Evolutionary conservation across 352 stramenopile species (phyloP), one percentile per base, ranked within the genome.

Genomic region (Phytophthora ramorum): DNA sequence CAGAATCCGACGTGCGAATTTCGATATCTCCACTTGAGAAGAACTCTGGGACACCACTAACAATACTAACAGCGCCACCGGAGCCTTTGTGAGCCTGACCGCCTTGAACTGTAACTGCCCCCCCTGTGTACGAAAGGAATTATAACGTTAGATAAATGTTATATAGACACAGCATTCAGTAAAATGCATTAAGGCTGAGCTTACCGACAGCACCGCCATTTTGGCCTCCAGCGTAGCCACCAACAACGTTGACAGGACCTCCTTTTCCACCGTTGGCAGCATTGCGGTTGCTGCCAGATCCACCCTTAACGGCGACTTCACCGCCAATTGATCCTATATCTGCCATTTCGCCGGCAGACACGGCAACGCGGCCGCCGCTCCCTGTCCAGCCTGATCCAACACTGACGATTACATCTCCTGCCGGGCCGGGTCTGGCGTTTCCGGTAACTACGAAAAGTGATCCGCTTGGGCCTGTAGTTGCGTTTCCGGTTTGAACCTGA

Each of bases 301-400:
- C 85, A 67, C 73, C 85, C 7, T 61, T 66, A 38, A 94, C 62
- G 50, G 64, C 66, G 28, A 91, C 71, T 50, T 77, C 53, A 24
- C 87, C 87, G 44, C 87, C 87, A 38, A 61, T 77, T 26, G 70
- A 78, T 51, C 69, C 72, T 19, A 72, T 41, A 19, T 75, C 75
- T 17, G 24, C 68, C 40, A 86, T 86, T 48, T 92, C 76, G 19
- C 86, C 86, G 58, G 80, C 86, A 46, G 58, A 71, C 7, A 99
- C 37, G 7, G 58, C 58, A 38, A 98, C 75, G 54, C 85, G 79
- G 17, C 96, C 95, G 45, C 96, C 96, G 59, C 88, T 85, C 5
- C 80, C 86, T 43, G 87, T 85, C 45, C 91, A 83, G n/a, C 92
- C 92, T 40, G 73, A 81, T 10, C 96, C 96, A 64, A 96, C 89